Evolutionary conservation across 306 rosid genomes (phyloP).

Genomic region (Castanea mollissima): DNA sequence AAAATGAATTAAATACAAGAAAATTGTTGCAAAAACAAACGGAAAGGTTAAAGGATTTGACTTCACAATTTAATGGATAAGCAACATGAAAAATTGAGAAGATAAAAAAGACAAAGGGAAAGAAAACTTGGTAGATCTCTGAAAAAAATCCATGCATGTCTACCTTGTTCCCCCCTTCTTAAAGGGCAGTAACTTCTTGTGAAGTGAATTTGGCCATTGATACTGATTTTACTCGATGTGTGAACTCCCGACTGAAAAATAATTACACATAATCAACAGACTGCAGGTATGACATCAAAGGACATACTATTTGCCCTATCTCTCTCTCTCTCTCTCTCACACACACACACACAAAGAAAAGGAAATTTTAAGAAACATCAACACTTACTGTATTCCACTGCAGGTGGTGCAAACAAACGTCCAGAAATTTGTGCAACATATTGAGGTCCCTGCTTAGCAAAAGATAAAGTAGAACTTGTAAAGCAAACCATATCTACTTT

Average conservation of each 20-base stretch:
- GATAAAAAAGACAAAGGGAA: conserved; percentile 8
- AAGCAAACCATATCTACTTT: conserved; percentile 5
- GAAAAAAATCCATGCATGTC: conserved; percentile 14
- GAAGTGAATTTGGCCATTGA: conserved; percentile 96
- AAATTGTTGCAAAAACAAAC: too few species aligned
- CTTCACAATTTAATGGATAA: too few species aligned
- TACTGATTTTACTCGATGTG: conserved; percentile 88
- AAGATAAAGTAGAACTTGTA: conserved; percentile 21
- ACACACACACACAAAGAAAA: background rate
- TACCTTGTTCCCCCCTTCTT: conserved; percentile 98
- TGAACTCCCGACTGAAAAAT: conserved; percentile 88
- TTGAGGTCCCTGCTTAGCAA: conserved; percentile 85
- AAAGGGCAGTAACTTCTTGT: conserved; percentile 92
- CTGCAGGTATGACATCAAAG: background rate
- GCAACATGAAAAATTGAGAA: conserved; percentile 22
- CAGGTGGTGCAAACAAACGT: conserved; percentile 94
- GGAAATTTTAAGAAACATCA: conserved; percentile 10
- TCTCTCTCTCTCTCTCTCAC: background rate
- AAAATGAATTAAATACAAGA: too few species aligned
- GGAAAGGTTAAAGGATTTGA: too few species aligned
- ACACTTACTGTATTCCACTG: conserved; percentile 97
- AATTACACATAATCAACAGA: conserved; percentile 24
- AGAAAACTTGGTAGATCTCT: conserved; percentile 13
- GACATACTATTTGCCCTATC: conserved; percentile 5
- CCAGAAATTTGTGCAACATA: conserved; percentile 99